Evolutionary conservation across 2,329 filamentous ascomycete genomes (phyloP), one percentile per base, ranked within the genome.

Genomic region (Chlorencoelia australis): DNA sequence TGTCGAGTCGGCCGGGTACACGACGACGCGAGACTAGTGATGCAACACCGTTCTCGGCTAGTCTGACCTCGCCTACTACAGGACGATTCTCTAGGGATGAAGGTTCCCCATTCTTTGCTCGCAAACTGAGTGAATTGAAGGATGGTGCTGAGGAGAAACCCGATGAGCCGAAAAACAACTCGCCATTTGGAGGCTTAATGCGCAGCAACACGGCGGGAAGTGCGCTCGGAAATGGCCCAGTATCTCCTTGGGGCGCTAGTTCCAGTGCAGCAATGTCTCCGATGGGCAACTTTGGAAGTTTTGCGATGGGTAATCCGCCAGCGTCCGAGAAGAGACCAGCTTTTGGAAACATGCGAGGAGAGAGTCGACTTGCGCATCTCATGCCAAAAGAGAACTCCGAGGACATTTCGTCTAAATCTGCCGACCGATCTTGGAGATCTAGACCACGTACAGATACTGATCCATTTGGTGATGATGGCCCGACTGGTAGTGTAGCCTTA

Each of bases 261-360:
- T 31, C 44, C 7, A 81, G 74, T 73, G 66, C 79, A 28, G 71
- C 75, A 9, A 75, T 83, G 49, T 71, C 79, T 5, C 75, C 78
- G 2, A 82, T 88, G 68, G 87, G 89, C 21, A 79, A 79, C 15
- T 98, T 98, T 60, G 89, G 89, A 8, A 91, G 79, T 52, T 96
- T 96, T 59, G 79, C 82, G n/a, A 59, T 93, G 35, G 63, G 66
- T 19, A 67, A 70, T 21, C 66, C 72, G 13, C 61, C 71, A 5
- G 66, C 75, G 19, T 65, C 69, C 4, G 85, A 94, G 37, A 94
- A 91, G 63, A 77, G 83, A 49, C 55, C 73, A 18, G 69, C 69
- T 7, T 73, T 81, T 51, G 79, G 76, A 18, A 79, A 73, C 53
- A 61, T 73, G 18, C 70, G 81, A 39, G 77, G 82, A 3, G 84